These are phyloP conservation scores for Crithidia expoeki DNA, from an alignment of 208 protist species.

Conservation along the genomic window DNA sequence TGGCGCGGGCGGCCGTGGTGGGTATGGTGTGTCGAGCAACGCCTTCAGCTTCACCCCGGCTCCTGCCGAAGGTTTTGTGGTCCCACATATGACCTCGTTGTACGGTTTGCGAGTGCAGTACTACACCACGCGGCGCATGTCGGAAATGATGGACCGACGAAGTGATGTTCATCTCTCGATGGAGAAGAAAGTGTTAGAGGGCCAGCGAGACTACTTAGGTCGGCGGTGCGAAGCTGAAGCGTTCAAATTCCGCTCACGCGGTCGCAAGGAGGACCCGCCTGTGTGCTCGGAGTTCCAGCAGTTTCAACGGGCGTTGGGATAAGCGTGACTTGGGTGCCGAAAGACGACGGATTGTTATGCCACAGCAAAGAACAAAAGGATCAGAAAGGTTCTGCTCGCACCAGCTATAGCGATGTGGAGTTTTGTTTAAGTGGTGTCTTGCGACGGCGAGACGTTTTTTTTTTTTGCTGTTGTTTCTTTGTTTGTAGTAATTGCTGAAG, in stretches of 20 bases:
- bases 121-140: conserved; percentile 63
- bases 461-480: background rate
- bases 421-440: no score
- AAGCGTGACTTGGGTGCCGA: no score
- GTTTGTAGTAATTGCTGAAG: background rate
- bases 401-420: no score
- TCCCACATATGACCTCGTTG: conserved; percentile 60
- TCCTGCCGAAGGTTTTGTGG: conserved; percentile 44
- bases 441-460: background rate
- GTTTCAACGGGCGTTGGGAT: conserved; percentile 53
- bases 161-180: conserved; percentile 41
- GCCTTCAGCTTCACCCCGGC: conserved; percentile 74
- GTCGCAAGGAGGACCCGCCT: conserved; percentile 62
- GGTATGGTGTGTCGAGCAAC: background rate
- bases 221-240: conserved; percentile 85
- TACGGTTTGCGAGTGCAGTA: conserved; percentile 67
- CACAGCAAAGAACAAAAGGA: no score
- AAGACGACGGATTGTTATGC: no score
- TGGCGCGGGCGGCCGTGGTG: conserved; percentile 8
- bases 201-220: conserved; percentile 69
- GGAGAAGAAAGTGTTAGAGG: conserved; percentile 70
- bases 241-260: conserved; percentile 60
- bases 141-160: conserved; percentile 55
- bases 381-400: no score
- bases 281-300: conserved; percentile 64